Percentiles rank a stretch among this genome's conserved stretches.
phyloP scores from a whole-genome alignment of 257 asterid species.

The Fraxinus excelsior region DNA sequence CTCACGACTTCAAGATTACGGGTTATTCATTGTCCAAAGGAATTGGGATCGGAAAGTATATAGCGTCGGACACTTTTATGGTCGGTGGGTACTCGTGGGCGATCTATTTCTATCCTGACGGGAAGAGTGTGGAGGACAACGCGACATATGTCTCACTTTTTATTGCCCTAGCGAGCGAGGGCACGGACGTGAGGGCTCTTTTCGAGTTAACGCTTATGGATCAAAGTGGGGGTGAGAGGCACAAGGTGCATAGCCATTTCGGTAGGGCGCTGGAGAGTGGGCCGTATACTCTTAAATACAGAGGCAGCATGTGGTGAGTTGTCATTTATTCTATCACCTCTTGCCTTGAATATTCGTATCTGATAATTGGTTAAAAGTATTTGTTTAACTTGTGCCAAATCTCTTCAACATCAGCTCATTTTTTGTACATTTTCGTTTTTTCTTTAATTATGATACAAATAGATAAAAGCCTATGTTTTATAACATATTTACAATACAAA shows the following conservation, averaged over 20 bases:
- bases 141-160: slow-evolving; percentile 80
- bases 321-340: slow-evolving; percentile 4
- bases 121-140: slow-evolving; percentile 88
- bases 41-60: slow-evolving; percentile 84
- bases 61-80: slow-evolving; percentile 76
- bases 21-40: slow-evolving; percentile 86
- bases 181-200: slow-evolving; percentile 84
- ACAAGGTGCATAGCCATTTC: slow-evolving; percentile 93
- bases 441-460: neutral
- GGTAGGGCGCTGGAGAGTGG: slow-evolving; percentile 96
- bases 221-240: slow-evolving; percentile 91
- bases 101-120: slow-evolving; percentile 91
- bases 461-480: too few species aligned
- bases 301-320: slow-evolving; percentile 98
- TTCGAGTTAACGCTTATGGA: slow-evolving; percentile 86
- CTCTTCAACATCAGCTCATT: neutral
- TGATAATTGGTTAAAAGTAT: neutral
- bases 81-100: slow-evolving; percentile 97
- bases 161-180: slow-evolving; percentile 85
- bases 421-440: neutral
- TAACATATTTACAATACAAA: neutral
- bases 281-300: slow-evolving; percentile 83
- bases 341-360: slow-evolving; percentile 6
- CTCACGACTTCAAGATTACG: slow-evolving; percentile 81
- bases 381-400: neutral